Base-by-base conservation (phyloP, 257 asterid genomes). In the Salvia splendens region DNA sequence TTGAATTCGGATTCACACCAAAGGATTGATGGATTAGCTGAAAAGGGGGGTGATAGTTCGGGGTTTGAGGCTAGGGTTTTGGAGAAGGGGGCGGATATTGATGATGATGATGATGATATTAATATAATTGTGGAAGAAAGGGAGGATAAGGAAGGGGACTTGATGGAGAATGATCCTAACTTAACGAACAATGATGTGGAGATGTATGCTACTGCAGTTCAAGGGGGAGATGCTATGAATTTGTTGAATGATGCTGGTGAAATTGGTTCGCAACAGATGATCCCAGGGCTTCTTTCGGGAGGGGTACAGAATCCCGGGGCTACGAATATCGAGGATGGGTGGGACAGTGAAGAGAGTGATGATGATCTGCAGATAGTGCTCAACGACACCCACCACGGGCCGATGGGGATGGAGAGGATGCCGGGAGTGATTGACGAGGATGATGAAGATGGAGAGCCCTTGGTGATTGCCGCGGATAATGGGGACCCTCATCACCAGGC, bases 381-480 rank as follows among this genome's bases (percentile, higher is more conserved):
- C 56, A 60, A 69, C 10, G 74, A 69, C n/a, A 69, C 64, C 87
- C 83, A 36, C 68, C 62, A 49, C 49, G 68, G 8, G 46, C 61
- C 46, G n/a, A 48, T 69, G 68, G 74, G 74, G 61, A 38, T 69
- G 68, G 62, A 30, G 87, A 85, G 56, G 91, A 79, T 8, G 87
- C 80, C 65, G 32, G 65, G 38, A 33, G 12, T 5, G 74, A 49
- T n/a, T 49, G 62, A 48, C 38, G 89, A 87, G 7, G 89, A 83
- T 11, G 73, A 58, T n/a, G 61, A 60, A 16, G 67, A 69, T 35
- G 74, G 95, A 83, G 55, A 92, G 84, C 43, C 82, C 0, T 77
- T 93, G 86, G 95, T 88, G 72, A 88, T 87, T 9, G 85, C 90
- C 6, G 95, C 88, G 0, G 89, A 80, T 72, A 78, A 78, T 67